phyloP scores from a whole-genome alignment of 129 eudicot genomes.

The Pulicaria dysenterica region DNA sequence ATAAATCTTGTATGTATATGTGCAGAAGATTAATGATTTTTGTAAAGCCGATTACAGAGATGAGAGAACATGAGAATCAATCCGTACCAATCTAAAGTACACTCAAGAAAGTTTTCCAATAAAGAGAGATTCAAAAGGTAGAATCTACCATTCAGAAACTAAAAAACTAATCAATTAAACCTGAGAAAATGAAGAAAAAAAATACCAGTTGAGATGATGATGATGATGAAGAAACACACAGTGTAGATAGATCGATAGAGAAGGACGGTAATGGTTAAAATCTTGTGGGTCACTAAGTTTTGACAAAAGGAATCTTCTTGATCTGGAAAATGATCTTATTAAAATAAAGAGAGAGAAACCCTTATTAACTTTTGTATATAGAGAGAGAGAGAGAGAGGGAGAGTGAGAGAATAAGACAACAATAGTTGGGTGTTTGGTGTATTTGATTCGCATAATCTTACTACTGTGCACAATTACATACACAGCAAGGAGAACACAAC shows the following conservation, averaged over 20 bases:
- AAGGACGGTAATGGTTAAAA: constrained; percentile 17
- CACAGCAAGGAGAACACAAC: constrained; percentile 29
- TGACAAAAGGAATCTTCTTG: constrained; percentile 35
- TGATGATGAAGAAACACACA: constrained; percentile 26
- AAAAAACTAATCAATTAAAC: background rate
- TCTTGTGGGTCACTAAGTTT: constrained; percentile 35
- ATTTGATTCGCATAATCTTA: constrained; percentile 3
- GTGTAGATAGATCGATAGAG: constrained; percentile 14
- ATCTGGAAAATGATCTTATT: constrained; percentile 21
- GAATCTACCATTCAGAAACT: constrained; percentile 27
- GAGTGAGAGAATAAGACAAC: constrained; percentile 25
- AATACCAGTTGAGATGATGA: constrained; percentile 26
- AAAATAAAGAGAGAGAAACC: background rate
- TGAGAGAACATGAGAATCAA: background rate
- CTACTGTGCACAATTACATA: constrained; percentile 23
- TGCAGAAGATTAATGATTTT: background rate
- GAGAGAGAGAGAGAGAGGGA: constrained; percentile 20
- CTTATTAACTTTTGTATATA: background rate
- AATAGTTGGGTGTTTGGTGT: constrained; percentile 11
- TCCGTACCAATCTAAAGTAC: constrained; percentile 20
- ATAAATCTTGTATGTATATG: constrained; percentile 19
- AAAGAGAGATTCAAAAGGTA: constrained; percentile 12
- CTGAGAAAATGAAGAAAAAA: background rate
- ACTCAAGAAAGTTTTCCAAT: constrained; percentile 6
- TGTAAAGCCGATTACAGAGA: background rate